Evolutionary conservation across 2,329 filamentous ascomycete genomes (phyloP), one percentile per base, ranked within the genome.

Genomic region (Cryoendolithus antarcticus): DNA sequence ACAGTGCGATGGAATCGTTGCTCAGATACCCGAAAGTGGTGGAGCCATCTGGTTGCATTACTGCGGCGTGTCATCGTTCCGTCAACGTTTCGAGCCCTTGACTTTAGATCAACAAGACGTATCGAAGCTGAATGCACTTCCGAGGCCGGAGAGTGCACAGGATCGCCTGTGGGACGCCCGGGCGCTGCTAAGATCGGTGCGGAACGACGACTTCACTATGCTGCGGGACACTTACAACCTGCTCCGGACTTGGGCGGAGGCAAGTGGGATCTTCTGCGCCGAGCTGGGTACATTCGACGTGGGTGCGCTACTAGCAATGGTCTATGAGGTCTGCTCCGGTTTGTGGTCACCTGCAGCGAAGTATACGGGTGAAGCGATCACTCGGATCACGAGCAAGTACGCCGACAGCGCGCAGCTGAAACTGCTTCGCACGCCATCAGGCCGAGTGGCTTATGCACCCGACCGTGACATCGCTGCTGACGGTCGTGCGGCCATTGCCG

Each of bases 1-100:
- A n/a, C 36, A 30, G 9, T 6, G 13, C 11, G 39, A 41, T 27
- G 36, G 39, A 10, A 30, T 41, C 4, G 13, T 41, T 4, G 36
- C 34, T 10, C 11, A 32, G 12, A 7, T 27, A 8, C 12, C 21
- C 7, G 4, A 12, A 4, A n/a, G 19, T 7, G 10, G 30, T 3
- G n/a, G 13, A 6, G 4, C n/a, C 4, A 30, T 41, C 19, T 37
- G 34, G 39, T 30, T 41, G 4, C 39, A 41, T 11, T 41, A 41
- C 21, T 41, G 39, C 30, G 33, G 34, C 11, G 4, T 35, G 24
- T 36, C 24, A 27, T 27, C 24, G 24, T 27, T 27, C 6, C 24
- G 24, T 4, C 24, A 27, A 27, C 24, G 24, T 8, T 27, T 27
- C 24, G 24, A 27, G 7, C 24, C 24, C 5, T 27, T 27, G 24